Base-by-base conservation (phyloP, 257 asterid species). In the Penstemon barbatus region DNA sequence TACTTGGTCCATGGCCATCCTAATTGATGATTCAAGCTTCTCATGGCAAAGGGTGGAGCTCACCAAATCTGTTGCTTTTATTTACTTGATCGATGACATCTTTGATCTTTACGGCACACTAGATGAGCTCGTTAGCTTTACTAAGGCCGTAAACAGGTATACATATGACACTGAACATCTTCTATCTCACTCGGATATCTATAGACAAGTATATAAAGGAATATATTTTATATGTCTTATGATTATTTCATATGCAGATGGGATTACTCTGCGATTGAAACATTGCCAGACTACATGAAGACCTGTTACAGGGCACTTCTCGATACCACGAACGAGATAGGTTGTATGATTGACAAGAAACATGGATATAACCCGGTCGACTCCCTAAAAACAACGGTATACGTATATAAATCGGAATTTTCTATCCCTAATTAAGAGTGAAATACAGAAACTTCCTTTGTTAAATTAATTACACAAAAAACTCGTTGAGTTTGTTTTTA, bases 251-350 rank as follows among this genome's bases (percentile, higher is more conserved):
- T 53, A 4, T 3, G 10, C 36, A 82, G 88, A 69, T 82, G 91
- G 86, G 86, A 86, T 7, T 74, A 76, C 44, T 45, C 38, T 11
- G 74, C 68, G 19, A 43, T 73, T 4, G 72, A 74, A 0, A 44
- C 65, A 5, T 70, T 86, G 61, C 86, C 89, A 4, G 75, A 81
- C 49, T 80, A 80, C 75, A 86, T 81, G 89, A 84, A 75, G 73
- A 68, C 37, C 13, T 68, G 86, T 70, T 78, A 79, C 50, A 72
- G 25, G 66, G 82, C 78, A 4, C 82, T 85, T 53, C 68, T 79
- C 19, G 81, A 75, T 40, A 68, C 73, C 33, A 76, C 80, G 7
- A 66, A 79, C 67, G 83, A 74, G 44, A 68, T 78, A 12, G 72
- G 71, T 42, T 1, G 8, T n/a, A 74, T 53, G 19, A 65, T 83